A percentile compares a stretch with the other conserved stretches of the same genome.
Evolutionary conservation across 345 rosid genomes (phyloP).

Genomic region (Excoecaria cochinchinensis): DNA sequence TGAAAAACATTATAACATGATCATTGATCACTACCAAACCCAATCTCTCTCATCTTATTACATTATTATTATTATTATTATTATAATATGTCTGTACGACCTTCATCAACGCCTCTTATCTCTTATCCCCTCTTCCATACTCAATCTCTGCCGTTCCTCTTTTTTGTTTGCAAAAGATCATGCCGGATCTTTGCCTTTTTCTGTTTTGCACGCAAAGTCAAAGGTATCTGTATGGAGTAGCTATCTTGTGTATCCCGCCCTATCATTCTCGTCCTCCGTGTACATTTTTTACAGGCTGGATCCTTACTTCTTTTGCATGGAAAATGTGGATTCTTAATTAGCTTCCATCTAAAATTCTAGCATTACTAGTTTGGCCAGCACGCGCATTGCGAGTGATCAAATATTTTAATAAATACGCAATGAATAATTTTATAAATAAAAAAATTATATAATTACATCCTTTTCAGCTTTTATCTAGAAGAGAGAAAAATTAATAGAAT

Average conservation of each 20-base stretch:
- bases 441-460: too few relatives aligned
- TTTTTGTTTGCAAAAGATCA: constrained; percentile 2
- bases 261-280: constrained; percentile 9
- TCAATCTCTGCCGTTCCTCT: constrained; percentile 16
- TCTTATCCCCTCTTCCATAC: fast-evolving
- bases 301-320: neutral
- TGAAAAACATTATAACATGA: constrained; percentile 26
- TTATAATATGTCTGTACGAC: neutral
- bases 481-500: too few relatives aligned
- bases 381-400: too few relatives aligned
- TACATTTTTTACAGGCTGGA: neutral
- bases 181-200: constrained; percentile 17
- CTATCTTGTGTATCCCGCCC: constrained; percentile 6
- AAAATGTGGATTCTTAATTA: neutral
- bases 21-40: constrained; percentile 28
- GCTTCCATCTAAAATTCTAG: too few relatives aligned
- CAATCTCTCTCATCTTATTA: constrained; percentile 25
- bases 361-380: too few relatives aligned
- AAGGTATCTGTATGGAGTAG: neutral
- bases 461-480: too few relatives aligned
- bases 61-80: too few relatives aligned
- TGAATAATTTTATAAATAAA: too few relatives aligned
- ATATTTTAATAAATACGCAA: too few relatives aligned
- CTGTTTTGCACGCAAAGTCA: constrained; percentile 5
- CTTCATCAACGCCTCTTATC: constrained; percentile 2